Evolutionary conservation across 345 rosid species (phyloP).

Genomic region (Populus deltoides): DNA sequence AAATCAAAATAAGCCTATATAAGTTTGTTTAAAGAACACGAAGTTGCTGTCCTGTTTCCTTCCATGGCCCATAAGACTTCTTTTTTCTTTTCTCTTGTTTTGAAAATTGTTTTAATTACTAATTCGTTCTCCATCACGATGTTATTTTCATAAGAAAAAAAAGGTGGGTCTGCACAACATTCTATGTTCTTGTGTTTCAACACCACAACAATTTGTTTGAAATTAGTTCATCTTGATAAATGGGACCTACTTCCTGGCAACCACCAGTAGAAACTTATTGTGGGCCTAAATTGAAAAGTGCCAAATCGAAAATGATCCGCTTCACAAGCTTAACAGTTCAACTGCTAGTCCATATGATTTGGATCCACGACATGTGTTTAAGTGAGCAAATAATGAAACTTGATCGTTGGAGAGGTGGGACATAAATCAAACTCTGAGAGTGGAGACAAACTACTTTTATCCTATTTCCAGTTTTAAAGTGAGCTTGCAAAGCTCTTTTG

Average conservation of each 20-base stretch:
- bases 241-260: background rate
- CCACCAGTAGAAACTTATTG: background rate
- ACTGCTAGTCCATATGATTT: background rate
- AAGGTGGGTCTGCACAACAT: background rate
- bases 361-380: no score
- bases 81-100: background rate
- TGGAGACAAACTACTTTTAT: background rate
- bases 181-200: no score
- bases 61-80: background rate
- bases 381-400: no score
- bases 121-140: background rate
- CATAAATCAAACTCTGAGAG: background rate
- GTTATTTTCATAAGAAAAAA: background rate
- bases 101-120: background rate
- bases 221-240: background rate
- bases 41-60: background rate
- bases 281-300: background rate
- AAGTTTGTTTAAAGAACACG: background rate
- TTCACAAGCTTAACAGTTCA: slow-evolving; percentile 3
- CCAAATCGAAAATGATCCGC: background rate
- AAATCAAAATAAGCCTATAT: background rate
- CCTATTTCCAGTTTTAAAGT: background rate
- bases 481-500: background rate
- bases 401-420: background rate
- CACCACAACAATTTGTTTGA: background rate